A percentile compares a stretch with the other conserved stretches of the same genome.
These are phyloP conservation scores for Clarireedia paspali DNA, from an alignment of 2,329 filamentous ascomycete genomes.

Conservation along the genomic window DNA sequence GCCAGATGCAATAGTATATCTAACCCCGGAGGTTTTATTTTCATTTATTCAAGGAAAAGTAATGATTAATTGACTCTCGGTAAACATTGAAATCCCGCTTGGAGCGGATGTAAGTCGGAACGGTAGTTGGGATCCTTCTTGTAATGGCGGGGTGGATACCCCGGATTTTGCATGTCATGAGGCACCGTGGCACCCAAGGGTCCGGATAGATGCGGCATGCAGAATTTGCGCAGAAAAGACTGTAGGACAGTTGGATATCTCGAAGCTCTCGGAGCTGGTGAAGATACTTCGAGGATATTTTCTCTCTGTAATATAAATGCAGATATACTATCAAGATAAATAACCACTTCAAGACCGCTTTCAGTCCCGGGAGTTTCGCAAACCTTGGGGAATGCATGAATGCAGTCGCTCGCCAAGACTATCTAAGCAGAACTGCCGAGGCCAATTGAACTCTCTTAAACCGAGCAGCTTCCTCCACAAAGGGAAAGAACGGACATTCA, in stretches of 20 bases:
- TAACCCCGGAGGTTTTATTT: too few species aligned
- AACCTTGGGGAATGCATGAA: background rate
- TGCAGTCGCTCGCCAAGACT: background rate
- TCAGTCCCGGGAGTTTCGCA: background rate
- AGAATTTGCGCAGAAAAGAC: too few species aligned
- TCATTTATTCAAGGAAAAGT: too few species aligned
- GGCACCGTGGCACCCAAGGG: background rate
- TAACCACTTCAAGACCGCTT: background rate
- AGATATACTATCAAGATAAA: too few species aligned
- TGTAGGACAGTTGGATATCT: too few species aligned
- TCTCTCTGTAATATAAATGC: background rate
- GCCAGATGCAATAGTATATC: too few species aligned
- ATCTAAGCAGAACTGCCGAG: conserved; percentile 2
- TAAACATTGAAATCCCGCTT: too few species aligned
- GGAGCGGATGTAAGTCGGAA: too few species aligned
- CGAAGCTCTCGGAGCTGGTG: too few species aligned
- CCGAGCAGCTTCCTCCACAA: conserved; percentile 1
- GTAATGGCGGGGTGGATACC: background rate
- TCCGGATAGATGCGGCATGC: background rate
- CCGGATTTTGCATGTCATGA: conserved; percentile 6
- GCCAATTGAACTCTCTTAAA: conserved; percentile 1
- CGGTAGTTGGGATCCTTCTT: too few species aligned
- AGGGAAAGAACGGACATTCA: background rate
- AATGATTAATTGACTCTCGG: too few species aligned
- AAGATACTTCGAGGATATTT: too few species aligned